phyloP scores from a whole-genome alignment of 2,329 filamentous ascomycete species.

The Cladosporium halotolerans region DNA sequence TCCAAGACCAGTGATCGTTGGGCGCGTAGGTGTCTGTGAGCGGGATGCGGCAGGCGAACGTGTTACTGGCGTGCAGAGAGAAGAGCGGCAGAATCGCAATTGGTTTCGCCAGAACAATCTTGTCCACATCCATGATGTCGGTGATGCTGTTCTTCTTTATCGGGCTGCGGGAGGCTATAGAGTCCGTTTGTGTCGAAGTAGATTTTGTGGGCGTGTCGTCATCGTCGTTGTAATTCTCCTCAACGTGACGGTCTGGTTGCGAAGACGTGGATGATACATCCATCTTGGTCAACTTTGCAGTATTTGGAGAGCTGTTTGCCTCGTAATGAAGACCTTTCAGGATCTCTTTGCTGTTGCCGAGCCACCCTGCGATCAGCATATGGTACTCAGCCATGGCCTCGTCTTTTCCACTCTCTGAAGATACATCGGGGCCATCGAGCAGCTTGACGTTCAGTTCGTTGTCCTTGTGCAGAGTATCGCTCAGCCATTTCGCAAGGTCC shows the following conservation, averaged over 20 bases:
- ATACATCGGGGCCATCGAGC: slow-evolving; percentile 43
- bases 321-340: slow-evolving; percentile 37
- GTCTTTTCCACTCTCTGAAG: slow-evolving; percentile 30
- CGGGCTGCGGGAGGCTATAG: slow-evolving; percentile 37
- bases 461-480: slow-evolving; percentile 46
- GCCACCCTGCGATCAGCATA: slow-evolving; percentile 62
- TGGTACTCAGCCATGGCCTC: slow-evolving; percentile 45
- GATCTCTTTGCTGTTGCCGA: slow-evolving; percentile 67
- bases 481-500: slow-evolving; percentile 60
- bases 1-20: slow-evolving; percentile 96
- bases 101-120: slow-evolving; percentile 45
- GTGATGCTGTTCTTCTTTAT: slow-evolving; percentile 71
- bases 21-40: slow-evolving; percentile 72
- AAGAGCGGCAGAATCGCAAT: slow-evolving; percentile 74
- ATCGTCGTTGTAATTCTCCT: slow-evolving; percentile 23
- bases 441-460: slow-evolving; percentile 46
- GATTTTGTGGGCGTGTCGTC: slow-evolving; percentile 7
- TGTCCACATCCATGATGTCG: slow-evolving; percentile 66
- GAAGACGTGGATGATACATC: background rate
- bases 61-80: slow-evolving; percentile 71
- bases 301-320: background rate
- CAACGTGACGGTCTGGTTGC: slow-evolving; percentile 13
- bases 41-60: slow-evolving; percentile 65
- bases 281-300: slow-evolving; percentile 11
- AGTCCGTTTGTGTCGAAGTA: background rate